These are phyloP conservation scores for Neckera pumila DNA, from an alignment of 225 moss, liverwort and hornwort genomes.

Conservation along the genomic window DNA sequence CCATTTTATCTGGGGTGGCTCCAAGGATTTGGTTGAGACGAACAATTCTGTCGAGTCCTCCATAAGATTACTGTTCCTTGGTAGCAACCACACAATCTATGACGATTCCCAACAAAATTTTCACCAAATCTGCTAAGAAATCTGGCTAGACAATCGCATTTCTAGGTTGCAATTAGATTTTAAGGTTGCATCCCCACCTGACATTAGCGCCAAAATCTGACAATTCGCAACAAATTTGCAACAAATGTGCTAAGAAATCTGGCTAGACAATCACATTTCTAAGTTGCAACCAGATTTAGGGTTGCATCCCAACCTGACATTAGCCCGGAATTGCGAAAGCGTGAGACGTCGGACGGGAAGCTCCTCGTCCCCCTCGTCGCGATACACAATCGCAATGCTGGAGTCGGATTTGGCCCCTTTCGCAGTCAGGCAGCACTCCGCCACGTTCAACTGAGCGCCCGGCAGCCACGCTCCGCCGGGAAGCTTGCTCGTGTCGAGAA, in stretches of 20 bases:
- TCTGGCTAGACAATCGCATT: neutral
- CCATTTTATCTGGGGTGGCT: neutral
- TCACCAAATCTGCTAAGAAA: neutral
- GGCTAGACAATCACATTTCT: neutral
- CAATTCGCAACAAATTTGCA: neutral
- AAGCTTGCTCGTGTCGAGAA: conserved; percentile 20
- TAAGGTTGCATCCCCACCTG: no score
- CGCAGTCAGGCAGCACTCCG: conserved; percentile 58
- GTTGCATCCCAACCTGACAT: conserved; percentile 15
- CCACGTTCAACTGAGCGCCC: conserved; percentile 50
- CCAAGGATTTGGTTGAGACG: no score
- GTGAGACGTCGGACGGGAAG: conserved; percentile 38
- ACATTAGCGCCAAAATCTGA: no score
- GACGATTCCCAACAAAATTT: no score
- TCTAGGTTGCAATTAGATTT: neutral
- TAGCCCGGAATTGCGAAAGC: conserved; percentile 44
- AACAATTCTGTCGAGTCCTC: neutral
- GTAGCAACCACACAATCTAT: neutral
- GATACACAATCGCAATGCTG: conserved; percentile 54
- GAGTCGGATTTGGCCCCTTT: conserved; percentile 43
- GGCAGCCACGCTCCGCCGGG: conserved; percentile 39
- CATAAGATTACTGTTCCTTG: neutral
- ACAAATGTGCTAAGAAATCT: neutral
- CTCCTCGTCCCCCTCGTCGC: conserved; percentile 77
- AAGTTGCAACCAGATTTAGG: neutral